These are phyloP conservation scores for Tetrahymena malaccensis DNA, from an alignment of 73 alveolate genomes.

Conservation along the genomic window DNA sequence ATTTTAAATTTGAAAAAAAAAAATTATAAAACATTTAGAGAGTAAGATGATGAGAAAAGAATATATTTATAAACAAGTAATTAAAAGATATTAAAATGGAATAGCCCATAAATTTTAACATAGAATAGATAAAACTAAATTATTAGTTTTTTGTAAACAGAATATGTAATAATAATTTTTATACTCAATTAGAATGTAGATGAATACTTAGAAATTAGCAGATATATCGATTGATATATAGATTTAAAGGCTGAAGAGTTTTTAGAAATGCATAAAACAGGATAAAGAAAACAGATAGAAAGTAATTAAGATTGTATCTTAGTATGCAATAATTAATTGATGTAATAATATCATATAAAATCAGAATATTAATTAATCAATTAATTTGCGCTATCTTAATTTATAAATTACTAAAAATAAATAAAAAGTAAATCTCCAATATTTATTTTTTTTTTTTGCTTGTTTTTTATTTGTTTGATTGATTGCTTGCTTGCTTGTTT, in stretches of 20 bases:
- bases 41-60: too few relatives aligned
- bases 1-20: background rate
- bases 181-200: background rate
- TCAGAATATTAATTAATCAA: too few relatives aligned
- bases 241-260: too few relatives aligned
- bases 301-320: background rate
- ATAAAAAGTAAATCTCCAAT: background rate
- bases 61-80: too few relatives aligned
- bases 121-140: background rate
- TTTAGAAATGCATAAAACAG: background rate
- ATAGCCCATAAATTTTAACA: too few relatives aligned
- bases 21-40: background rate
- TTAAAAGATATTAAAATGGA: too few relatives aligned
- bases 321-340: background rate
- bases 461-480: too few relatives aligned
- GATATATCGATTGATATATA: background rate
- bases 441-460: too few relatives aligned
- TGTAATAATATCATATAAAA: background rate
- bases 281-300: too few relatives aligned
- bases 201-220: too few relatives aligned
- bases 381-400: background rate
- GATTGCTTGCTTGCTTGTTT: background rate
- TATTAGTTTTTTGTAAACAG: background rate
- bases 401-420: too few relatives aligned
- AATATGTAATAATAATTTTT: background rate